Evolutionary conservation across 805 yeast species (phyloP).

Genomic region (Torulaspora delbrueckii): DNA sequence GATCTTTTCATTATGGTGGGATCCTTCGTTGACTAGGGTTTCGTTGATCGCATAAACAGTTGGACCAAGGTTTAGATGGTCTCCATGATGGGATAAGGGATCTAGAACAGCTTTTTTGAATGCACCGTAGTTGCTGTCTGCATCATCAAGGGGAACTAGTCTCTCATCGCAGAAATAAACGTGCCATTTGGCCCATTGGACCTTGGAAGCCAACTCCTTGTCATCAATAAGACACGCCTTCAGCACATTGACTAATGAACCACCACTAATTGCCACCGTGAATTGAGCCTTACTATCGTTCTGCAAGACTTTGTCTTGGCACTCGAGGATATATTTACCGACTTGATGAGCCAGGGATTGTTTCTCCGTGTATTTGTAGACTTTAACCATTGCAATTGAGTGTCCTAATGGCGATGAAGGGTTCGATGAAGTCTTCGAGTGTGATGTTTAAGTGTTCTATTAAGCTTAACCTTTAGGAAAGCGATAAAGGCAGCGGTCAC

Average conservation of each 20-base stretch:
- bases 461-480: no score
- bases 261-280: slow-evolving; percentile 84
- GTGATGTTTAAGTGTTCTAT: no score
- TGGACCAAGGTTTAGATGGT: slow-evolving; percentile 43
- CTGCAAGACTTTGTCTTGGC: slow-evolving; percentile 57
- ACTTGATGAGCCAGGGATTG: slow-evolving; percentile 59
- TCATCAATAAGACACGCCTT: slow-evolving; percentile 63
- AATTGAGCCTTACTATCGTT: slow-evolving; percentile 40
- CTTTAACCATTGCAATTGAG: slow-evolving; percentile 32
- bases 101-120: slow-evolving; percentile 61
- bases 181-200: slow-evolving; percentile 71
- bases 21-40: slow-evolving; percentile 50
- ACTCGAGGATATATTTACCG: slow-evolving; percentile 54
- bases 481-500: not conserved
- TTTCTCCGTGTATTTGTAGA: slow-evolving; percentile 45
- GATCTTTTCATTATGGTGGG: slow-evolving; percentile 48
- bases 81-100: slow-evolving; percentile 41
- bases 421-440: no score
- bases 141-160: slow-evolving; percentile 73
- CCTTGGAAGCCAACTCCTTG: slow-evolving; percentile 38
- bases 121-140: slow-evolving; percentile 81
- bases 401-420: not conserved
- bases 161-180: slow-evolving; percentile 90
- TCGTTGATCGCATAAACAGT: slow-evolving; percentile 63
- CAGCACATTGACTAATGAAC: slow-evolving; percentile 72